A percentile compares a stretch with the other conserved stretches of the same genome.
Conservation (phyloP, 2,329 filamentous ascomycete species). For the Fusarium duplospermum region DNA sequence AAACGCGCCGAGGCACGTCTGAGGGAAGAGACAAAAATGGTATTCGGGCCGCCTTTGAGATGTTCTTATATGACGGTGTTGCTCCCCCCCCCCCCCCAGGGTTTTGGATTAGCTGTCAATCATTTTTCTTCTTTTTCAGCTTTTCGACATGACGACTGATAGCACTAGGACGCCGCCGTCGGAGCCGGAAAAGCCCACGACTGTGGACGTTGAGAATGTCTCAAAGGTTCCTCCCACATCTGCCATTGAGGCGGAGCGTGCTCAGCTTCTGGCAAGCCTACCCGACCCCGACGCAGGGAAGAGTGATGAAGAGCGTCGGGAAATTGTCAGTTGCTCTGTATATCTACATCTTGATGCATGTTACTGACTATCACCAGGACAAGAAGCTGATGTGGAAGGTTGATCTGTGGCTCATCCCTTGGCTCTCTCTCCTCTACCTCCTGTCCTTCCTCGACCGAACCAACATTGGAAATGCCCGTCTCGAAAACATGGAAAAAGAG, state of each 20-base stretch:
- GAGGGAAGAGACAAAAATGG: neutral
- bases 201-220: conserved; percentile 31
- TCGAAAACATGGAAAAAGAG: conserved; percentile 33
- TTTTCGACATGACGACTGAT: conserved; percentile 27
- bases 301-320: conserved; percentile 69
- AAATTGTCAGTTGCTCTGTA: conserved; percentile 60
- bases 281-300: conserved; percentile 66
- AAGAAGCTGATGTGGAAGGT: conserved; percentile 67
- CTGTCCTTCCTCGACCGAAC: conserved; percentile 59
- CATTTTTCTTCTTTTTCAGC: neutral
- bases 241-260: conserved; percentile 43
- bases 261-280: conserved; percentile 43
- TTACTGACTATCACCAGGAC: conserved; percentile 43
- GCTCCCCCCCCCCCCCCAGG: neutral
- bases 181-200: conserved; percentile 28
- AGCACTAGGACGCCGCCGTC: conserved; percentile 27
- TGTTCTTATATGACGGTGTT: neutral
- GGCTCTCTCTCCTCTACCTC: conserved; percentile 67
- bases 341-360: neutral
- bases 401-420: conserved; percentile 67
- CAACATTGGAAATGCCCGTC: conserved; percentile 63
- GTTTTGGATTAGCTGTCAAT: neutral
- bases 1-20: neutral
- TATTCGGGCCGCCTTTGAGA: neutral
- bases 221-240: neutral